These are phyloP conservation scores for Niebla homalea DNA, from an alignment of 495 filamentous ascomycete genomes.

Conservation along the genomic window DNA sequence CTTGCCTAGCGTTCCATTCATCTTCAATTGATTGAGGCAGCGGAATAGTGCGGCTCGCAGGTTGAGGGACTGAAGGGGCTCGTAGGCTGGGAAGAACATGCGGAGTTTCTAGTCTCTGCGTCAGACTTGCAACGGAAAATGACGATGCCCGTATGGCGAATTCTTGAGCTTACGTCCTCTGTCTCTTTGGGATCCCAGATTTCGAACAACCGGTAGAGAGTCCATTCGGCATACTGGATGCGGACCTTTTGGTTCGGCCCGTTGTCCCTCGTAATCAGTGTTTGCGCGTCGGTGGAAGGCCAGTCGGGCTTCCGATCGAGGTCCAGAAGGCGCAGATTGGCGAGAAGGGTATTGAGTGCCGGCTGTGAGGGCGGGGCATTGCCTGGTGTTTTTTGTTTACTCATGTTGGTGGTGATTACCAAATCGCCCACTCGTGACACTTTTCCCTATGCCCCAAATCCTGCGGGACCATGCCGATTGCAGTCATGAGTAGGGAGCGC, in stretches of 20 bases:
- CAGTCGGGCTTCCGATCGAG: slow-evolving; percentile 63
- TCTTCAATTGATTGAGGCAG: slow-evolving; percentile 67
- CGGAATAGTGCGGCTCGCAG: slow-evolving; percentile 75
- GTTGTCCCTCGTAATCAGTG: slow-evolving; percentile 51
- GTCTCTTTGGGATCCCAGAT: slow-evolving; percentile 68
- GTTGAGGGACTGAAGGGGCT: slow-evolving; percentile 78
- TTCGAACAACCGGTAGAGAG: slow-evolving; percentile 64
- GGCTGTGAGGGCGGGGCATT: background rate
- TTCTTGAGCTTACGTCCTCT: slow-evolving; percentile 41
- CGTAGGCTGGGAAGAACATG: slow-evolving; percentile 77
- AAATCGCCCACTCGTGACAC: background rate
- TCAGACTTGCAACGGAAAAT: background rate
- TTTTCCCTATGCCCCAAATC: no score
- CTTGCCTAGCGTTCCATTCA: slow-evolving; percentile 64
- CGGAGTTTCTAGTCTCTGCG: slow-evolving; percentile 51
- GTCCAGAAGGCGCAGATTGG: slow-evolving; percentile 66
- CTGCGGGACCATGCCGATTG: no score
- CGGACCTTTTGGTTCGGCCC: slow-evolving; percentile 66
- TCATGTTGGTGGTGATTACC: background rate
- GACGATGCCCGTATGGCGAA: slow-evolving; percentile 1
- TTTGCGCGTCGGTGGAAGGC: slow-evolving; percentile 52
- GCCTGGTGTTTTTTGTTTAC: background rate
- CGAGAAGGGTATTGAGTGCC: slow-evolving; percentile 37
- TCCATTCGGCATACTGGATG: slow-evolving; percentile 70
- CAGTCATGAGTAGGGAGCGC: no score